Percentiles rank a stretch among this genome's conserved stretches.
Conservation (phyloP, 2,329 filamentous ascomycete species). For the Cladosporium velox region DNA sequence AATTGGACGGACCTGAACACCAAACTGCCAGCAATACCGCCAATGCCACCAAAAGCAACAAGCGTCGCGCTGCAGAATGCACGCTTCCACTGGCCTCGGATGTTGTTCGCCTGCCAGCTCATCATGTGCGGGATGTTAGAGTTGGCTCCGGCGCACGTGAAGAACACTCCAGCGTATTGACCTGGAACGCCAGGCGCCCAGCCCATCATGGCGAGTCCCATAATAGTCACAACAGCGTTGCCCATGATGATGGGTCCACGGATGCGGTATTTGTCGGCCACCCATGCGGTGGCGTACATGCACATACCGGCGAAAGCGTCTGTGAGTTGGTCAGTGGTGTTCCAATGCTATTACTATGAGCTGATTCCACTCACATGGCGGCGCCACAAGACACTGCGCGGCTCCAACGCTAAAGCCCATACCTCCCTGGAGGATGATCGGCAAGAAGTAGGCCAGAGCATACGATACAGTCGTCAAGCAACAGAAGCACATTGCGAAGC, state of each 20-base stretch:
- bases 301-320: conserved; percentile 37
- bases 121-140: conserved; percentile 73
- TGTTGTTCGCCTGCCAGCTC: conserved; percentile 83
- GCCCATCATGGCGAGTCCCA: conserved; percentile 32
- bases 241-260: conserved; percentile 27
- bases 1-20: conserved; percentile 61
- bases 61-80: conserved; percentile 74
- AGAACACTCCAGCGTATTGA: conserved; percentile 73
- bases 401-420: conserved; percentile 61
- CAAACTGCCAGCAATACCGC: conserved; percentile 72
- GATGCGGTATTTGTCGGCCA: conserved; percentile 28
- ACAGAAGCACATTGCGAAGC: conserved; percentile 56
- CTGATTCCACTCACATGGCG: conserved; percentile 61
- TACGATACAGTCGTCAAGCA: conserved; percentile 72
- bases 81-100: conserved; percentile 84
- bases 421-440: conserved; percentile 65
- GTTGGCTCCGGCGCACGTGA: conserved; percentile 75
- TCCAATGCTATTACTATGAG: conserved; percentile 21
- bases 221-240: conserved; percentile 30
- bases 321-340: conserved; percentile 63
- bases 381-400: conserved; percentile 67
- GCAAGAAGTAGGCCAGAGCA: conserved; percentile 73
- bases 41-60: conserved; percentile 74
- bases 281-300: conserved; percentile 32
- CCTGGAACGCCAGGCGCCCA: conserved; percentile 28